Conservation (phyloP, 306 rosid genomes). For the Oemleria cerasiformis region DNA sequence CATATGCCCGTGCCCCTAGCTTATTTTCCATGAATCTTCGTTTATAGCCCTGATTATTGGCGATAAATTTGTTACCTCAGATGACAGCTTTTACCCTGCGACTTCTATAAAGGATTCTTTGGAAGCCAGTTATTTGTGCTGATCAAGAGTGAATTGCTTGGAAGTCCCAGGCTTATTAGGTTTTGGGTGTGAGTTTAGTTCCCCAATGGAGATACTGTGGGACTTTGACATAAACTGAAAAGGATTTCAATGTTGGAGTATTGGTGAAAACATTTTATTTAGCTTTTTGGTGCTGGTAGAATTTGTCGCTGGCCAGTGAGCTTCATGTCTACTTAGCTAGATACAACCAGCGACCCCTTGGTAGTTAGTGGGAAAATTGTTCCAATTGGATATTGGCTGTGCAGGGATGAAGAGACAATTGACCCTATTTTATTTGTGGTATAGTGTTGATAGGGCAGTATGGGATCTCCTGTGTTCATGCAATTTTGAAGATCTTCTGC, state of each 20-base stretch:
- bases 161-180: not conserved
- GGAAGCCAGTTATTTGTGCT: not conserved
- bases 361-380: not conserved
- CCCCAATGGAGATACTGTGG: not conserved
- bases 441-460: not conserved
- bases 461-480: not conserved
- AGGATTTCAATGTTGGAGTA: not conserved
- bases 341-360: not conserved
- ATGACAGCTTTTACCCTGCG: not conserved
- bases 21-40: not conserved
- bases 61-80: not conserved
- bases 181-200: not conserved
- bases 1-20: not conserved
- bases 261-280: not conserved
- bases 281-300: slow-evolving; percentile 10
- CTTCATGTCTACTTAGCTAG: not conserved
- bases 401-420: not conserved
- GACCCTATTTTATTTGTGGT: not conserved
- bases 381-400: not conserved
- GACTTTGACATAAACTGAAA: not conserved
- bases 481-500: not conserved
- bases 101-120: not conserved
- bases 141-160: not conserved
- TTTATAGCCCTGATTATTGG: not conserved
- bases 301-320: not conserved